Evolutionary conservation across 495 filamentous ascomycete genomes (phyloP).

Genomic region (Penicillium pancosmium): DNA sequence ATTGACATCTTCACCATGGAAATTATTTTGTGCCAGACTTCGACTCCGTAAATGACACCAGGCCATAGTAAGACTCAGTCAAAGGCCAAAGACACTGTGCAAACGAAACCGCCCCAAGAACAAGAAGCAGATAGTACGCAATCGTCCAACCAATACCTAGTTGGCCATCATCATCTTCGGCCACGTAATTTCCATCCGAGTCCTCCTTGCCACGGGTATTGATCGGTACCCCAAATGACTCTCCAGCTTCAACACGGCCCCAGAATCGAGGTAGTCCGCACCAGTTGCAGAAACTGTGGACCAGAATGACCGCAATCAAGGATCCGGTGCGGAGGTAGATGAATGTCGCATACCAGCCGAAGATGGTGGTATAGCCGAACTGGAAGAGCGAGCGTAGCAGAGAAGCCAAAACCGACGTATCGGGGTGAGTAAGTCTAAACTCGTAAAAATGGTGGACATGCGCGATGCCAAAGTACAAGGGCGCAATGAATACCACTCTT

Average conservation of each 20-base stretch:
- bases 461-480: slow-evolving; percentile 91
- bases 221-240: slow-evolving; percentile 33
- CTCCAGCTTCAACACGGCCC: slow-evolving; percentile 65
- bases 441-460: slow-evolving; percentile 97
- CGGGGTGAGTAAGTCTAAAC: slow-evolving; percentile 79
- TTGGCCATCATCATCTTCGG: slow-evolving; percentile 19
- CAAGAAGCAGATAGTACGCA: slow-evolving; percentile 73
- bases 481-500: slow-evolving; percentile 73
- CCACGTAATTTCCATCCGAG: slow-evolving; percentile 20
- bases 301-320: slow-evolving; percentile 67
- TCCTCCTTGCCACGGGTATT: slow-evolving; percentile 46
- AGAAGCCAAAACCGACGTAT: slow-evolving; percentile 59
- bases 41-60: slow-evolving; percentile 39
- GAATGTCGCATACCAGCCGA: slow-evolving; percentile 91
- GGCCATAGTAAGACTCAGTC: slow-evolving; percentile 59
- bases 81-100: slow-evolving; percentile 69
- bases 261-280: slow-evolving; percentile 86
- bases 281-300: slow-evolving; percentile 91
- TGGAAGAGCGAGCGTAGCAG: slow-evolving; percentile 77
- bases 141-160: slow-evolving; percentile 66
- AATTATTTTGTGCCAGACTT: slow-evolving; percentile 8
- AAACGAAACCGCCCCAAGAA: slow-evolving; percentile 72
- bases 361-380: slow-evolving; percentile 89
- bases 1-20: neutral
- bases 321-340: slow-evolving; percentile 87